These are phyloP conservation scores for Cruciata laevipes DNA, from an alignment of 257 asterid species.

Conservation along the genomic window DNA sequence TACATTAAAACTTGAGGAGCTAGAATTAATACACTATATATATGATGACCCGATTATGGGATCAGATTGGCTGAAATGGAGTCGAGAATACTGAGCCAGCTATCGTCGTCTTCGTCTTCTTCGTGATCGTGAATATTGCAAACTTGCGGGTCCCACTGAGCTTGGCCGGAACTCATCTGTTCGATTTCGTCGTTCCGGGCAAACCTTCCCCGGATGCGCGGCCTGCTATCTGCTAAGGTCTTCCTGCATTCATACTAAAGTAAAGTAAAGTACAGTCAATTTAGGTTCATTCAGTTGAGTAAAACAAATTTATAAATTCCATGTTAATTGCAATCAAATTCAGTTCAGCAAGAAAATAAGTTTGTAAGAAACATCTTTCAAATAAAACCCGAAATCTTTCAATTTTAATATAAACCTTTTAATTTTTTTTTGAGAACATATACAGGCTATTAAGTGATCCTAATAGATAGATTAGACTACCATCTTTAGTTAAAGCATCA, in stretches of 20 bases:
- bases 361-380: too few species aligned
- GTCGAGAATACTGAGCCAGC: conserved; percentile 64
- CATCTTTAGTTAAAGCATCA: too few species aligned
- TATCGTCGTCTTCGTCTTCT: conserved; percentile 48
- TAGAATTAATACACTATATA: background rate
- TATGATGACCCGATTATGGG: conserved; percentile 26
- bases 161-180: conserved; percentile 33
- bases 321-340: too few species aligned
- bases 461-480: too few species aligned
- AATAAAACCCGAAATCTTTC: too few species aligned
- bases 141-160: conserved; percentile 37
- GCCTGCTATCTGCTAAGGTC: conserved; percentile 82
- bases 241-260: conserved; percentile 86
- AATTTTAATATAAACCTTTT: too few species aligned
- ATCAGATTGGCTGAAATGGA: conserved; percentile 45
- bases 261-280: background rate
- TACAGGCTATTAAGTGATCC: too few species aligned
- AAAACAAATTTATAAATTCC: too few species aligned
- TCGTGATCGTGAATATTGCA: conserved; percentile 30
- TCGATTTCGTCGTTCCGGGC: conserved; percentile 64
- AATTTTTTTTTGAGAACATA: too few species aligned
- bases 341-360: too few species aligned
- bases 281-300: too few species aligned
- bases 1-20: conserved; percentile 30
- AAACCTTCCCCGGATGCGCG: conserved; percentile 79